Base-by-base conservation (phyloP, 2,329 filamentous ascomycete genomes). In the Colletotrichum tanaceti region DNA sequence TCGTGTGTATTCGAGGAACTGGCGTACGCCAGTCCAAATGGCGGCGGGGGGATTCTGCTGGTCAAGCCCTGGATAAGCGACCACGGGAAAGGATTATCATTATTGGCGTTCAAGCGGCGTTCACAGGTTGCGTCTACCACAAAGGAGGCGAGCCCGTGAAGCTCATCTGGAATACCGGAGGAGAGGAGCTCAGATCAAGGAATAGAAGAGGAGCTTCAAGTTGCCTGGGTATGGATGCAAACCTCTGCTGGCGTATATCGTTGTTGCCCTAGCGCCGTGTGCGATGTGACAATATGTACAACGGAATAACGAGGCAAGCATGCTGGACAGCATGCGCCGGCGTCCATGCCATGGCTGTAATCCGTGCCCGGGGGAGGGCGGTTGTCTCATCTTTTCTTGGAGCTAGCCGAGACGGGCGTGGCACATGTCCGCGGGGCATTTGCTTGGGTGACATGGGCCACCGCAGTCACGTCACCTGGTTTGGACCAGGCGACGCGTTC, bases 41-140 rank as follows among this genome's bases (percentile, higher is more conserved):
- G 43, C 35, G 32, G 32, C n/a, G n/a, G 43, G 52, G 44, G 41
- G 28, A 49, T 49, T 54, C 41, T 68, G 61, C 47, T 58, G 61
- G 65, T 39, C 65, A 68, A 68, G 24, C 49, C 54, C 55, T 65
- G 38, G 53, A 68, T 54, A 41, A 47, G 61, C 47, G 39, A 50
- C n/a, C 49, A 32, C 16, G 49, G 53, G 46, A 5, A 28, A 24
- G 44, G 43, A 43, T 43, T n/a, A 41, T 43, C 16, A 41, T 63
- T 68, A 0, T 39, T 46, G 61, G 65, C 46, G 60, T 68, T 64
- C 5, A 5, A 44, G 39, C n/a, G 54, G 54, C 61, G 49, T 65
- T 68, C 32, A 13, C 20, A 53, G n/a, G 44, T 63, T 16, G 55
- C 43, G 50, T 43, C 59, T 44, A 20, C 44, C 35, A 28, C 32